Evolutionary conservation across 176 grass and related monocot genomes (phyloP).

Genomic region (Poa annua): DNA sequence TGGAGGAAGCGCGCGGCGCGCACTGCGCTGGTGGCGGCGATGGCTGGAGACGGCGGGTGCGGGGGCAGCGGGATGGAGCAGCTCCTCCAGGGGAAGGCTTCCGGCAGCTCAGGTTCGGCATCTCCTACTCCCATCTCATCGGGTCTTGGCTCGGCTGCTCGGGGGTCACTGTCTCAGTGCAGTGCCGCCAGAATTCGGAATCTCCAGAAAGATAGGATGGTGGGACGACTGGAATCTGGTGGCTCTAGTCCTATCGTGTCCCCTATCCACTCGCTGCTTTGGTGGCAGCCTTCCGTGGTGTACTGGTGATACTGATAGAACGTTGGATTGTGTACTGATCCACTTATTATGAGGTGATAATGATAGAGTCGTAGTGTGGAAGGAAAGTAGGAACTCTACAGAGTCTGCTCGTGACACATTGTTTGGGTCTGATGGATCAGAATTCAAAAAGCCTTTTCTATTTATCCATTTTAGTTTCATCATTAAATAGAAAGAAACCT

Average conservation of each 20-base stretch:
- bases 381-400: neutral
- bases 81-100: constrained; percentile 32
- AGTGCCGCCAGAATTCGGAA: neutral
- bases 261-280: constrained; percentile 21
- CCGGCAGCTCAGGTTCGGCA: constrained; percentile 42
- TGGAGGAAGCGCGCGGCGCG: constrained; percentile 3
- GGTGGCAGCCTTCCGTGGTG: neutral
- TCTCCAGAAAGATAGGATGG: neutral
- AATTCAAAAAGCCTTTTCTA: neutral
- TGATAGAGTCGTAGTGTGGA: neutral
- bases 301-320: neutral
- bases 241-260: neutral
- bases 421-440: neutral
- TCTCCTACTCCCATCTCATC: neutral
- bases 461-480: too few relatives aligned
- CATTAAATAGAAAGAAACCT: too few relatives aligned
- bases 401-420: neutral
- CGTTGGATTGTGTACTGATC: neutral
- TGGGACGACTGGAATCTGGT: neutral
- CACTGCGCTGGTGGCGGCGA: neutral
- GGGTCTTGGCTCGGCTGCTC: neutral
- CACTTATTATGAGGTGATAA: constrained; percentile 7
- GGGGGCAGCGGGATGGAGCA: constrained; percentile 45
- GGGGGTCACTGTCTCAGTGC: neutral
- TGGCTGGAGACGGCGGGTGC: constrained; percentile 25